These are phyloP conservation scores for Plectosphaerella plurivora DNA, from an alignment of 2,329 filamentous ascomycete genomes.

Conservation along the genomic window DNA sequence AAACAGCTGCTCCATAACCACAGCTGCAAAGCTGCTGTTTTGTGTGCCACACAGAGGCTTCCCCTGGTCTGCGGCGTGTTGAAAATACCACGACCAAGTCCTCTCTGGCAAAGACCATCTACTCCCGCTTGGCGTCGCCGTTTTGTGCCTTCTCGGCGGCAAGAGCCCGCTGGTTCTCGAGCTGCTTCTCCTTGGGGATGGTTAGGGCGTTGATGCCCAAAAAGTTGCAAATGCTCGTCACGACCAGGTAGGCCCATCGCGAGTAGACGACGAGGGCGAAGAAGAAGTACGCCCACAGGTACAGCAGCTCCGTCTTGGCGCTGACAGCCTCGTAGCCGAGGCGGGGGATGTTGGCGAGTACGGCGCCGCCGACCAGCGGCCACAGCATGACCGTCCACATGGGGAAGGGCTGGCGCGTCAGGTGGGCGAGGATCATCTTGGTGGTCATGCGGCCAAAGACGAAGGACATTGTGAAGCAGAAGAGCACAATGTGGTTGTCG, in stretches of 20 bases:
- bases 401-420: conserved; percentile 90
- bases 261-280: conserved; percentile 86
- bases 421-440: conserved; percentile 95
- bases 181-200: conserved; percentile 63
- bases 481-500: conserved; percentile 85
- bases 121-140: conserved; percentile 25
- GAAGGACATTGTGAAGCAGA: conserved; percentile 91
- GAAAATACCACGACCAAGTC: conserved; percentile 20
- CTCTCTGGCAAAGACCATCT: conserved; percentile 5
- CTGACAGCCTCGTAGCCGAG: conserved; percentile 67
- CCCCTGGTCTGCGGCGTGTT: neutral
- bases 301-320: conserved; percentile 66
- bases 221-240: conserved; percentile 86
- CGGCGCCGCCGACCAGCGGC: conserved; percentile 79
- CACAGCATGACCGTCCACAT: conserved; percentile 92
- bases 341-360: conserved; percentile 76
- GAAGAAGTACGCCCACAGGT: conserved; percentile 78
- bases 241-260: conserved; percentile 87
- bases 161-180: conserved; percentile 44
- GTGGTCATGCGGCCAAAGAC: conserved; percentile 98
- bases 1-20: neutral
- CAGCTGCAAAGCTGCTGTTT: neutral
- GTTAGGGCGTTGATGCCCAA: conserved; percentile 93
- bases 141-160: conserved; percentile 15
- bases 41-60: neutral